A percentile compares a stretch with the other conserved stretches of the same genome.
These are phyloP conservation scores for Gaultheria prostrata DNA, from an alignment of 148 eudicot species.

Conservation along the genomic window DNA sequence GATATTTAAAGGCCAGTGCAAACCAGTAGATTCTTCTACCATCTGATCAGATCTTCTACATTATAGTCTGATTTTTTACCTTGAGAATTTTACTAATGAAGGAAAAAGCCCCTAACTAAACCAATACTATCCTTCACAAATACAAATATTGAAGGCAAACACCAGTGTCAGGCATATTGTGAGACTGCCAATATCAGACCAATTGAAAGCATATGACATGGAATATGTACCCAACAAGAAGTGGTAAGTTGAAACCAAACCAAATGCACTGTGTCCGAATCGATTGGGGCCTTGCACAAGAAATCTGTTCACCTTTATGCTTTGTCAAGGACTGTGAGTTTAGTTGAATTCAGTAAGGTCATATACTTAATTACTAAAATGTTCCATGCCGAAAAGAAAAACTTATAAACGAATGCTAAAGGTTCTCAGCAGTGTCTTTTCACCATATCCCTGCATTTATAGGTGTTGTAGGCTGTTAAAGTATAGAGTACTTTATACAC, in stretches of 20 bases:
- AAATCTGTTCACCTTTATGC: not conserved
- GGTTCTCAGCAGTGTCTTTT: not conserved
- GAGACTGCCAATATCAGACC: not conserved
- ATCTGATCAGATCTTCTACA: not conserved
- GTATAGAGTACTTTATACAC: too few relatives aligned
- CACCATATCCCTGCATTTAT: not conserved
- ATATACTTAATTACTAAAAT: not conserved
- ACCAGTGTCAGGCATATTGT: not conserved
- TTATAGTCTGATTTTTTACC: not conserved
- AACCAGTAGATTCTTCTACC: not conserved
- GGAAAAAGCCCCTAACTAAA: not conserved
- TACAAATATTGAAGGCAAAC: not conserved
- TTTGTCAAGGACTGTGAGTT: not conserved
- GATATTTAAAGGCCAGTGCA: not conserved
- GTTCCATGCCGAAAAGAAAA: not conserved
- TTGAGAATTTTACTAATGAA: not conserved
- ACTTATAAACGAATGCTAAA: not conserved
- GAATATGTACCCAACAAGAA: constrained; percentile 7
- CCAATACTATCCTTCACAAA: not conserved
- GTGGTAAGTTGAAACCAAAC: not conserved
- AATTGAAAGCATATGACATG: not conserved
- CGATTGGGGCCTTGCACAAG: not conserved
- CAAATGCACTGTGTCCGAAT: not conserved
- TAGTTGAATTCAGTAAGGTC: not conserved
- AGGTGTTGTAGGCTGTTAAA: not conserved